Base-by-base conservation (phyloP, 2,329 filamentous ascomycete species). In the Ceratocystis huliohia region DNA sequence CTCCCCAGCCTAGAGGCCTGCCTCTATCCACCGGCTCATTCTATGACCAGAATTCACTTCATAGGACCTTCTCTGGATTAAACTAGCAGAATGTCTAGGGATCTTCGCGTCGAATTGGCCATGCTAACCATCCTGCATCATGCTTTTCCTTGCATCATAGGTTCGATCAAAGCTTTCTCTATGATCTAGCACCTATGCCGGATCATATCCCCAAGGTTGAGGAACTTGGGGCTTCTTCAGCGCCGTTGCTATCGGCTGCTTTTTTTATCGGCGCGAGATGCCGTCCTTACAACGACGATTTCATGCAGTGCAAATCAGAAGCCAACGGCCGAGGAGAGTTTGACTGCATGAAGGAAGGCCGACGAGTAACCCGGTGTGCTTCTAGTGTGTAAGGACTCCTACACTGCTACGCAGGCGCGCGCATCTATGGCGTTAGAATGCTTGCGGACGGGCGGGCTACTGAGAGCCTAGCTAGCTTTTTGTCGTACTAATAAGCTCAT, bases 251-350 rank as follows among this genome's bases (percentile, higher is more conserved):
- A 68, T 96, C 90, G 70, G 94, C 94, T 41, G 86, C 91, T 64
- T 99, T 89, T 83, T 99, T 97, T 78, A 99, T 99, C 75, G 94
- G 94, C 70, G 92, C 91, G 71, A 88, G 93, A 74, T 99, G 94
- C 86, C 88, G 84, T 76, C 82, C 89, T 67, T 99, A 92, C 83
- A 97, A 97, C 78, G 94, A 99, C 81, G 94, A 99, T 79, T 99
- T 88, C 80, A 99, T 99, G 93, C 89, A 96, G 81, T 99, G 94
- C 88, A 99, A 99, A 87, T 89, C 85, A 72, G 91, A 96, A 79
- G 87, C 91, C 73, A 88, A 89, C 69, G 94, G 94, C 73, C 86
- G 84, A 77, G 94, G 91, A 76, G 94, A 99, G 81, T 78, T 95
- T 70, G 90, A 96, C 72, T 99, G 94, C 79, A 80, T 99, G 83